Base-by-base conservation (phyloP, 331 rosid species). In the Rhamnella rubrinervis region DNA sequence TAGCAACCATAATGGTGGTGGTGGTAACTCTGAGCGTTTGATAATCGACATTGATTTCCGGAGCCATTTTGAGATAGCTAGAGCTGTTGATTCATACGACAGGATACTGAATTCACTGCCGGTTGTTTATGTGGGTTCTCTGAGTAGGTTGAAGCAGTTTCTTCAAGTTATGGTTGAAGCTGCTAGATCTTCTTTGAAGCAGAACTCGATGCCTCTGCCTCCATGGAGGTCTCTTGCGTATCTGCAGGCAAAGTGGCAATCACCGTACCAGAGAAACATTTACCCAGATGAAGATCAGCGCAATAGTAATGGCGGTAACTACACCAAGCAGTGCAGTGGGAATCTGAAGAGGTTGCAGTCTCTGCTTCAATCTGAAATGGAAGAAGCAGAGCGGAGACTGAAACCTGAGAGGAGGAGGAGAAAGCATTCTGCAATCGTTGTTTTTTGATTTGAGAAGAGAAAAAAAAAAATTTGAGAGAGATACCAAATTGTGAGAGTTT, bases 21-120 rank as follows among this genome's bases (percentile, higher is more conserved):
- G 49, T 44, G 13, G 3, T 52, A 53, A 6, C 77, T 77, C 86
- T 11, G 96, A 95, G 78, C 90, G 96, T 37, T 63, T 95, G 82
- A 83, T 95, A 60, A 59, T 95, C 23, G 99, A 95, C 62, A 81
- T 95, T 1, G 99, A 95, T 78, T 95, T 91, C 69, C 81, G 85
- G 55, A 95, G 99, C 85, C 99, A 95, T 83, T 95, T 95, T 81
- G 99, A 95, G 74, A 95, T 95, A 73, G 97, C 99, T 51, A 86
- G 96, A 85, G 99, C 99, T 52, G 97, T 95, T 17, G 93, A 86
- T 56, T 87, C 96, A 5, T 95, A 95, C 14, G 89, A 82, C 65
- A 83, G 84, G 74, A 83, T 95, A 81, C 77, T 95, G 84, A 85
- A 89, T 26, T 91, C 93, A 0, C 93, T 95, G 72, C 99, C 99